Evolutionary conservation across 2,329 filamentous ascomycete species (phyloP).

Genomic region (Scedosporium aurantiacum): DNA sequence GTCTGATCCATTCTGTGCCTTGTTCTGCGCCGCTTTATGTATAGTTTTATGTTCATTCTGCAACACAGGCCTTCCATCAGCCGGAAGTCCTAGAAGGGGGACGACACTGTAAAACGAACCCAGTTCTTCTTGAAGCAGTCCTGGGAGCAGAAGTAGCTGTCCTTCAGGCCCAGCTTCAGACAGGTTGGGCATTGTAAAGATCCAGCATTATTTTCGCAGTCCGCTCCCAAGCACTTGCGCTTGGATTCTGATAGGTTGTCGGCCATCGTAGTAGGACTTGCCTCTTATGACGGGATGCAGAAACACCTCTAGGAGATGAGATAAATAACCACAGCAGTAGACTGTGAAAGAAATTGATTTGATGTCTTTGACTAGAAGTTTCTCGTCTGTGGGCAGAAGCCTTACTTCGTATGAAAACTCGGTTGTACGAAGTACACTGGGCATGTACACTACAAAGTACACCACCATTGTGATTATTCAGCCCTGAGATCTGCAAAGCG

Average conservation of each 20-base stretch:
- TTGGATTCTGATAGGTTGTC: neutral
- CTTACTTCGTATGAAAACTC: no score
- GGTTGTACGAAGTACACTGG: no score
- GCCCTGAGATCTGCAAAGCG: no score
- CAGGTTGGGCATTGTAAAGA: constrained; percentile 89
- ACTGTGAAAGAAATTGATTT: no score
- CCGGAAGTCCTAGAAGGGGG: neutral
- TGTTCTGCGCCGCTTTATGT: constrained; percentile 25
- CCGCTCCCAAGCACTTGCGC: constrained; percentile 66
- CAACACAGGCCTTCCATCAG: neutral
- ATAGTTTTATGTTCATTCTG: constrained; percentile 5
- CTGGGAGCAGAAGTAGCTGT: constrained; percentile 95
- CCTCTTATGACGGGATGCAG: no score
- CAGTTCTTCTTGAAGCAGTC: constrained; percentile 99
- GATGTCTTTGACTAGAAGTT: no score
- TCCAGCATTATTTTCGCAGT: constrained; percentile 80
- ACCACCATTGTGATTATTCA: no score
- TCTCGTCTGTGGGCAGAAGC: no score
- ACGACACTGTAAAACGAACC: constrained; percentile 48
- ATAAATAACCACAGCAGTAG: no score
- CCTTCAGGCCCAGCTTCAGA: constrained; percentile 73
- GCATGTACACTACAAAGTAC: no score
- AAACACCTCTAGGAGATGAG: no score
- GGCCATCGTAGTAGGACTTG: neutral
- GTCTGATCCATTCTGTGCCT: constrained; percentile 70